Evolutionary conservation across 208 protist genomes (phyloP), one percentile per base, ranked within the genome.

Genomic region (Leishmania braziliensis): DNA sequence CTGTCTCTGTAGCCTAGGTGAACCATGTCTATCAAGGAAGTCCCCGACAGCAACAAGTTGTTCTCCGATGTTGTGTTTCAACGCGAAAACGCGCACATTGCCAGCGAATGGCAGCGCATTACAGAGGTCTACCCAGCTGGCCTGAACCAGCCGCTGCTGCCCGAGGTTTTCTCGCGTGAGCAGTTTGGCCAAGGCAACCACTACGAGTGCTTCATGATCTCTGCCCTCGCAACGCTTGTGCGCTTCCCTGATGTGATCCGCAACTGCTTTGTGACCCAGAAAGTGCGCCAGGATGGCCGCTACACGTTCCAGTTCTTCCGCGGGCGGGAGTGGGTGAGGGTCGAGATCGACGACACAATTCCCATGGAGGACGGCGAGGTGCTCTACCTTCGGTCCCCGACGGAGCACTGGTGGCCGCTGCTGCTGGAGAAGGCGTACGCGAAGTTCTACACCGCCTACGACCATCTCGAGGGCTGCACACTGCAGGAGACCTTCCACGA

Each of bases 401-500:
- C 87, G 12, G 88, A 89, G 80, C 91, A 93, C 79, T 95, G 90
- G 90, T 98, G 92, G 87, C 93, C 95, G 36, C 83, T 96, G 70
- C 85, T 97, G 75, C 85, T 97, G 76, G 93, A 97, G 88, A 97
- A 97, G 91, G 95, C 95, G 48, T 97, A 97, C 84, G 95, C 95
- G 51, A 97, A 97, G 83, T 96, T 97, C 84, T 93, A 95, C 85
- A 91, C 89, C 56, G 79, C 82, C 43, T 98, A 96, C 84, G 84
- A 90, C 62, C 82, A 91, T 56, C 82, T 98, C 4, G 91, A 95
- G 6, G 90, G 91, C 56, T 96, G 93, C 81, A 95, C 89, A 16
- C 86, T 92, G 43, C 87, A 91, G 76, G 93, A 98, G 79, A 88
- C 91, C 10, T 89, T 95, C 48, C 92, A 94, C 62, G 95, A 98